A percentile compares a stretch with the other conserved stretches of the same genome.
phyloP scores from a whole-genome alignment of 2,329 filamentous ascomycete genomes.

The Pseudodiploospora longispora region DNA sequence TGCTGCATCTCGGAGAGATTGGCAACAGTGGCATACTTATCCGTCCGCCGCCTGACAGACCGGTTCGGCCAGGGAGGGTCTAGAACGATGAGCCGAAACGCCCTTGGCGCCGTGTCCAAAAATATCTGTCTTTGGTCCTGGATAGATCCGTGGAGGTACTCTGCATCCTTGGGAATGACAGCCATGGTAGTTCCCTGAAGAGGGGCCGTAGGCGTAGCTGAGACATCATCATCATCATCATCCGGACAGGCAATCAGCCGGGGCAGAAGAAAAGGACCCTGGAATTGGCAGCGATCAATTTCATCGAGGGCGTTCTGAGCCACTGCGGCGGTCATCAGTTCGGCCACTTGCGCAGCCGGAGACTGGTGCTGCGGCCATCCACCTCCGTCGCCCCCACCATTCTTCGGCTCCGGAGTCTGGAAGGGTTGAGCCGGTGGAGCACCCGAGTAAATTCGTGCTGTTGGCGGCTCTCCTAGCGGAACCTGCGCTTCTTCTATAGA shows the following conservation, averaged over 20 bases:
- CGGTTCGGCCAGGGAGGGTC: conserved; percentile 80
- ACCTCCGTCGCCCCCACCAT: background rate
- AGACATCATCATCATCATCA: conserved; percentile 4
- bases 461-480: conserved; percentile 26
- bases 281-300: conserved; percentile 20
- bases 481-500: conserved; percentile 62
- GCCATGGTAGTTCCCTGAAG: conserved; percentile 6
- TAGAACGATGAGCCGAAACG: conserved; percentile 61
- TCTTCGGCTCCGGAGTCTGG: conserved; percentile 42
- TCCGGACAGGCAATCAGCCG: conserved; percentile 19
- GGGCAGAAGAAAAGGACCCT: conserved; percentile 40
- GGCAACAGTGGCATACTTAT: conserved; percentile 40
- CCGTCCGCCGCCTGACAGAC: conserved; percentile 55
- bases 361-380: conserved; percentile 15
- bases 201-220: background rate
- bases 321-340: conserved; percentile 43
- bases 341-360: conserved; percentile 41
- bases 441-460: conserved; percentile 38
- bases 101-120: conserved; percentile 29
- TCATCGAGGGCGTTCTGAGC: conserved; percentile 36
- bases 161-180: conserved; percentile 33
- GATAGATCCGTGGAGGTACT: conserved; percentile 42
- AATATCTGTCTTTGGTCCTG: conserved; percentile 33
- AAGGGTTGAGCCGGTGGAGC: conserved; percentile 37
- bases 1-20: conserved; percentile 36